Percentiles rank a stretch among this genome's conserved stretches.
Conservation (phyloP, 2,329 filamentous ascomycete genomes). For the Neospermospora avenae region DNA sequence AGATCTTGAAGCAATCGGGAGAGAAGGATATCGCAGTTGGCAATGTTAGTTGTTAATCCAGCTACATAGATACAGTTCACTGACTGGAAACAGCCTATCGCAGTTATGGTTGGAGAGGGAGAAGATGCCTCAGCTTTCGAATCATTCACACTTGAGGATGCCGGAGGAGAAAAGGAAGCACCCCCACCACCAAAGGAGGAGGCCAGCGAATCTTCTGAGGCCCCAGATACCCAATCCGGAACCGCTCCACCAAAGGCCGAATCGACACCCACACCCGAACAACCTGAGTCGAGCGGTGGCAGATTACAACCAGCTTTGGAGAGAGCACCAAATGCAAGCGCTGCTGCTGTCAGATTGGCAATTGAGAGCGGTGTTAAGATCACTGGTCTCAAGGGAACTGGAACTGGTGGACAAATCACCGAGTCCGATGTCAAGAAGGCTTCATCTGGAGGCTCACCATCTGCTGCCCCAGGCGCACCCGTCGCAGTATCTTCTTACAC, state of each 20-base stretch:
- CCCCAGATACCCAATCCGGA: slow-evolving; percentile 52
- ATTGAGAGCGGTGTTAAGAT: slow-evolving; percentile 80
- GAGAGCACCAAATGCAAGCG: slow-evolving; percentile 70
- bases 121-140: slow-evolving; percentile 85
- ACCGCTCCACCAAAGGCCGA: slow-evolving; percentile 61
- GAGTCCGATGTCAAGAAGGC: slow-evolving; percentile 92
- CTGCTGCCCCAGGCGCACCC: slow-evolving; percentile 44
- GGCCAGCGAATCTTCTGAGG: slow-evolving; percentile 59
- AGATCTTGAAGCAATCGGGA: slow-evolving; percentile 88
- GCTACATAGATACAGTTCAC: slow-evolving; percentile 13
- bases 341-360: slow-evolving; percentile 76
- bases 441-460: slow-evolving; percentile 47
- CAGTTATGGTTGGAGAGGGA: slow-evolving; percentile 89
- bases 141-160: slow-evolving; percentile 82
- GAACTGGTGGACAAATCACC: slow-evolving; percentile 81
- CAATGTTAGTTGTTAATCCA: slow-evolving; percentile 64
- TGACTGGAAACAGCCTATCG: slow-evolving; percentile 72
- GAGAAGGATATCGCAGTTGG: slow-evolving; percentile 93
- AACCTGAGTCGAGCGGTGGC: slow-evolving; percentile 71
- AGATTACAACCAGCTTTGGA: slow-evolving; percentile 81
- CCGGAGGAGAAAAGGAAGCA: slow-evolving; percentile 74
- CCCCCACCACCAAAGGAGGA: slow-evolving; percentile 64
- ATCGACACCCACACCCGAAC: slow-evolving; percentile 62
- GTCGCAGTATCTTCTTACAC: slow-evolving; percentile 67
- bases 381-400: slow-evolving; percentile 78